phyloP scores from a whole-genome alignment of 768 basidiomycete genomes.

The Asterophora lycoperdoides region DNA sequence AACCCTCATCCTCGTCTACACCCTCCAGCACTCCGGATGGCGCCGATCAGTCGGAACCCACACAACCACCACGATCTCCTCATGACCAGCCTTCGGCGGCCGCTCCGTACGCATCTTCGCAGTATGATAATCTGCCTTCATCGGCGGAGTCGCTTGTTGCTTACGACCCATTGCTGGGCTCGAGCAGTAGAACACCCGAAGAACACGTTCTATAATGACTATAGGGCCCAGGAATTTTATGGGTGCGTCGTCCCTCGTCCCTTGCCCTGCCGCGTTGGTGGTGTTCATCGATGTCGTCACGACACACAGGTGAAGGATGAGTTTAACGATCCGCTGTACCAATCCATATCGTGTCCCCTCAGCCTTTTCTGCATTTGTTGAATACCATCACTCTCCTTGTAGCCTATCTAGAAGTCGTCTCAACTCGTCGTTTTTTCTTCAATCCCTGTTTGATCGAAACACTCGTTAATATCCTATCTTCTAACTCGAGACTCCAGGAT shows the following conservation, averaged over 20 bases:
- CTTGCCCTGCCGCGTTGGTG: neutral
- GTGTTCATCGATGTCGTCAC: neutral
- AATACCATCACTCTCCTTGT: conserved; percentile 25
- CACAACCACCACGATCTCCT: conserved; percentile 1
- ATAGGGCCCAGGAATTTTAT: conserved; percentile 11
- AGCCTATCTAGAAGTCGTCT: conserved; percentile 28
- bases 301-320: conserved; percentile 4
- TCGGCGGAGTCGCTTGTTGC: conserved; percentile 39
- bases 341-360: conserved; percentile 3
- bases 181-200: conserved; percentile 16
- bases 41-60: neutral
- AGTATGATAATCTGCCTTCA: conserved; percentile 42
- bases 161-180: conserved; percentile 35
- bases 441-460: neutral
- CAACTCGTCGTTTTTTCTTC: conserved; percentile 9
- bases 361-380: conserved; percentile 13
- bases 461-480: conserved; percentile 10
- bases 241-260: conserved; percentile 12
- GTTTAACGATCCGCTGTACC: conserved; percentile 8
- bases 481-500: conserved; percentile 1
- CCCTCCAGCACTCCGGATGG: neutral
- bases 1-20: conserved; percentile 2
- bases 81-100: conserved; percentile 10
- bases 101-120: conserved; percentile 16
- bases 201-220: conserved; percentile 14